A percentile compares a stretch with the other conserved stretches of the same genome.
phyloP scores from a whole-genome alignment of 2,329 filamentous ascomycete genomes.

The Dothideomycetes sp. region DNA sequence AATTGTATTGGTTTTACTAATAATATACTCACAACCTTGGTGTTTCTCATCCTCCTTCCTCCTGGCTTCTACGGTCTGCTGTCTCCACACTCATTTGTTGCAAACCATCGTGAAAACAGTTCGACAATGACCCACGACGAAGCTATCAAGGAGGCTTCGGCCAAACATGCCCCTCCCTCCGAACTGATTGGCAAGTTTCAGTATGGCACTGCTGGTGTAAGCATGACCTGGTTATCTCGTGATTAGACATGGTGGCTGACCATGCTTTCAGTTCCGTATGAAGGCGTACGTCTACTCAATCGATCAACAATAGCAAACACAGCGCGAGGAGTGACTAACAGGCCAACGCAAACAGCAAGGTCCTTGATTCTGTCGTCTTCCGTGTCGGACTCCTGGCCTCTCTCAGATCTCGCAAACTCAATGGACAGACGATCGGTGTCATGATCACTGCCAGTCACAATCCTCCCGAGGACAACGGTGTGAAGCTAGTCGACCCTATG shows the following conservation, averaged over 20 bases:
- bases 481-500: conserved; percentile 95
- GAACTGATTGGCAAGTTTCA: conserved; percentile 36
- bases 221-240: background rate
- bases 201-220: conserved; percentile 49
- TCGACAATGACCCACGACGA: conserved; percentile 11
- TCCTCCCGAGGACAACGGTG: conserved; percentile 78
- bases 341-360: conserved; percentile 45
- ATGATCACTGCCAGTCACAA: conserved; percentile 97
- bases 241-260: conserved; percentile 5
- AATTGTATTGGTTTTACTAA: too few species aligned
- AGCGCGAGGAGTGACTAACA: background rate
- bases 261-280: conserved; percentile 51
- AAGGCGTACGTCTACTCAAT: conserved; percentile 48
- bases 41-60: background rate
- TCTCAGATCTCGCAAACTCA: conserved; percentile 80
- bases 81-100: background rate
- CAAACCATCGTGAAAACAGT: background rate
- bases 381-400: conserved; percentile 83
- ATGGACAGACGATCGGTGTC: conserved; percentile 85
- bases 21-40: background rate
- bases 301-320: background rate
- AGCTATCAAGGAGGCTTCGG: conserved; percentile 17
- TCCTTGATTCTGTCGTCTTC: conserved; percentile 87
- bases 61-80: background rate
- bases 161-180: conserved; percentile 26